A percentile compares a stretch with the other conserved stretches of the same genome.
Evolutionary conservation across 208 protist species (phyloP).

Genomic region (Trypanosoma melophagium): DNA sequence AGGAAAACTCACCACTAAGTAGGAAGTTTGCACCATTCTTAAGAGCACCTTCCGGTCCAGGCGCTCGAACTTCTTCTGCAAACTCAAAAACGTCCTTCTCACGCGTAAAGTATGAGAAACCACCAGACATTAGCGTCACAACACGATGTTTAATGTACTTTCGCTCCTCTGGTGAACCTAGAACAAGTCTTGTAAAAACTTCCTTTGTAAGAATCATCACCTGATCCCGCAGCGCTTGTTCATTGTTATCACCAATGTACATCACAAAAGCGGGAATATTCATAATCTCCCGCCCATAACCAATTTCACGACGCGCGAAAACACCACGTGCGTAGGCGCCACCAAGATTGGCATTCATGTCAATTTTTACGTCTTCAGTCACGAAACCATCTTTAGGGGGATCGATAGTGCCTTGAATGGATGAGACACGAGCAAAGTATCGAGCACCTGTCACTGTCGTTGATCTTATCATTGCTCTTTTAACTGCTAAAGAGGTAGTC

Average conservation of each 20-base stretch:
- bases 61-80: constrained; percentile 70
- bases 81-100: constrained; percentile 86
- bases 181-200: constrained; percentile 70
- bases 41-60: constrained; percentile 51
- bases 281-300: constrained; percentile 80
- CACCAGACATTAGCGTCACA: constrained; percentile 79
- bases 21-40: constrained; percentile 69
- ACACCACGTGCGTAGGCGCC: constrained; percentile 74
- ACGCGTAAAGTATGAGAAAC: constrained; percentile 83
- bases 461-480: background rate
- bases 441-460: constrained; percentile 4
- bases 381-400: constrained; percentile 73
- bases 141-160: constrained; percentile 75
- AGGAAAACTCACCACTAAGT: constrained; percentile 73
- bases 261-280: constrained; percentile 76
- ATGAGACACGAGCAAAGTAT: constrained; percentile 61
- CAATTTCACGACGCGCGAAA: constrained; percentile 72
- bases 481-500: too few relatives aligned
- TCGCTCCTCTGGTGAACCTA: constrained; percentile 52
- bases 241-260: constrained; percentile 69
- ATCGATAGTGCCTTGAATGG: constrained; percentile 61
- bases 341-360: constrained; percentile 76
- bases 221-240: constrained; percentile 60
- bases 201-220: constrained; percentile 74
- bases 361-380: constrained; percentile 69